Conservation (phyloP, 2,329 filamentous ascomycete genomes). For the Ophiocordyceps camponoti-saundersi region DNA sequence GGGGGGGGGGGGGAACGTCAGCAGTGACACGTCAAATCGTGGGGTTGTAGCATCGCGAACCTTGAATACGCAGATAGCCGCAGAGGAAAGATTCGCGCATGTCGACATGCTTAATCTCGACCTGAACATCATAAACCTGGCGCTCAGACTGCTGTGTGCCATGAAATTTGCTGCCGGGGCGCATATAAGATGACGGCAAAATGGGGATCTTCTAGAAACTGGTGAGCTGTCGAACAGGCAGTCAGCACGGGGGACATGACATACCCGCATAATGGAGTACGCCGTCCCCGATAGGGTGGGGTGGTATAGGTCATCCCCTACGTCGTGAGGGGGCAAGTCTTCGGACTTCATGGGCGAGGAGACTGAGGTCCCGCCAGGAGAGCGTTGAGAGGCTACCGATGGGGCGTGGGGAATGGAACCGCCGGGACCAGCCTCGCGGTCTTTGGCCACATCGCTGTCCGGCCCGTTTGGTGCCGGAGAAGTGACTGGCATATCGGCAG, state of each 20-base stretch:
- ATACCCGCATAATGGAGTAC: conserved; percentile 18
- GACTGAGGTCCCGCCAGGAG: conserved; percentile 2
- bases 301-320: conserved; percentile 11
- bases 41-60: conserved; percentile 22
- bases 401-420: not conserved
- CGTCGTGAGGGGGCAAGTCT: conserved; percentile 10
- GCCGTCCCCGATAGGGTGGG: conserved; percentile 20
- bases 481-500: conserved; percentile 14
- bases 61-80: conserved; percentile 90
- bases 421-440: conserved; percentile 6
- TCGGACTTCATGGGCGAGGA: conserved; percentile 7
- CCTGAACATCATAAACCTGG: conserved; percentile 87
- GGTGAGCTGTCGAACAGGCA: conserved; percentile 1
- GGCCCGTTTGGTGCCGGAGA: conserved; percentile 14
- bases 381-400: not conserved
- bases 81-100: conserved; percentile 88
- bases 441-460: conserved; percentile 18
- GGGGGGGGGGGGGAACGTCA: not conserved
- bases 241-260: not conserved
- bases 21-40: not conserved
- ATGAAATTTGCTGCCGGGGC: conserved; percentile 72
- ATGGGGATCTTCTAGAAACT: conserved; percentile 48
- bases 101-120: conserved; percentile 93
- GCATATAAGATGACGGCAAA: conserved; percentile 72
- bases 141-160: conserved; percentile 89